Evolutionary conservation across 257 asterid species (phyloP), one percentile per base, ranked within the genome.

Genomic region (Perilla frutescens): DNA sequence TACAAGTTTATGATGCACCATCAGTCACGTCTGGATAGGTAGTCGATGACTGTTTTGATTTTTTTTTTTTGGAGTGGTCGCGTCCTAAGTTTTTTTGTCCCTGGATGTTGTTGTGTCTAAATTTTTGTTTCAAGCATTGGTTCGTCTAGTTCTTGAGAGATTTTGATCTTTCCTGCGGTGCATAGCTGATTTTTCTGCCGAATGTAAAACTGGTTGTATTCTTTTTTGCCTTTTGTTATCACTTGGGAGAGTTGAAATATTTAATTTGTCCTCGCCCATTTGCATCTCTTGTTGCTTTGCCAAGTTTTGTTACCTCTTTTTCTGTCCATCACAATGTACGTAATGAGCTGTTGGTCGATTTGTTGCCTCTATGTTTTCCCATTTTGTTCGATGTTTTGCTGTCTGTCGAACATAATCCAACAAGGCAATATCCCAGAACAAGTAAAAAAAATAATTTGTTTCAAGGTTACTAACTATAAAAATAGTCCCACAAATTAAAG

Each of bases 91-190:
- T 41, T 50, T 62, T 74, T 83, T 68, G 75, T 58, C 67, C 20
- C 50, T 54, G 72, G 70, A 64, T 72, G 70, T 70, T 71, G 79
- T 72, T 75, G 76, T 69, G 76, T 15, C 55, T 71, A 68, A 53
- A 10, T 47, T 71, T 64, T 58, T 66, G 51, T 45, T 51, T 58
- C 26, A 45, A 49, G 49, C 77, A 68, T 71, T 74, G 71, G 64
- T 67, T 44, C 53, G 44, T 66, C 58, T 61, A 62, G 60, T 29
- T 56, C 63, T 60, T 69, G 73, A 67, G 75, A 66, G 81, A 47
- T 78, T 78, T 68, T 82, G 76, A 74, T 77, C 64, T 73, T 73
- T 67, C 68, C 34, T 1, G 71, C 36, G 78, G 70, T 70, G 81
- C 71, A 40, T 40, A 55, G 67, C 5, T 70, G 71, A 68, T 26